Conservation (phyloP, 129 eudicot genomes). For the Scalesia atractyloides region DNA sequence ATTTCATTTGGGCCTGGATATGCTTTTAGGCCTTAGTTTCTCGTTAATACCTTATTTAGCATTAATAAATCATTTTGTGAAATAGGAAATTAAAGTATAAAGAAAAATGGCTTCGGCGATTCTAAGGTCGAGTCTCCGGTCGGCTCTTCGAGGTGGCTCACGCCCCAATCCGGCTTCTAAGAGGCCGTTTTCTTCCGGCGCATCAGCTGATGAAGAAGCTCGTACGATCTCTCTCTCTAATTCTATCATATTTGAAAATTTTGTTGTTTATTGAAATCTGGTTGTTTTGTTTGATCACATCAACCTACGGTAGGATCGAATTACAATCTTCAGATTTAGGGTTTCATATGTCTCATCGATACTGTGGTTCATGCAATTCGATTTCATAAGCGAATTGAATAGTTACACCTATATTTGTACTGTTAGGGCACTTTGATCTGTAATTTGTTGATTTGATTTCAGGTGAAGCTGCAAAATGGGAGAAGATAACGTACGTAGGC, state of each 20-base stretch:
- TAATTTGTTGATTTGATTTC: neutral
- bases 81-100: neutral
- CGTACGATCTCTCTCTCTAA: slow-evolving; percentile 32
- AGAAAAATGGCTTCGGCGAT: slow-evolving; percentile 70
- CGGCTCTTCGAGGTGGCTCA: slow-evolving; percentile 56
- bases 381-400: neutral
- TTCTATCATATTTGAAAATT: neutral
- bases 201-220: slow-evolving; percentile 57
- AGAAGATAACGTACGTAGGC: slow-evolving; percentile 72
- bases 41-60: neutral
- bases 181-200: slow-evolving; percentile 51
- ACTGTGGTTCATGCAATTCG: neutral
- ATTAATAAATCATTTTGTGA: neutral
- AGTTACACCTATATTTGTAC: neutral
- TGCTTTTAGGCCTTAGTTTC: neutral
- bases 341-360: slow-evolving; percentile 5
- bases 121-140: slow-evolving; percentile 56
- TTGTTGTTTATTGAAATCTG: neutral
- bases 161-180: slow-evolving; percentile 44
- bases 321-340: slow-evolving; percentile 14
- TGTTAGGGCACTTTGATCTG: neutral
- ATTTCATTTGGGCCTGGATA: too few relatives aligned
- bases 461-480: slow-evolving; percentile 79
- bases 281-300: slow-evolving; percentile 11
- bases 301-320: neutral